A percentile compares a stretch with the other conserved stretches of the same genome.
These are phyloP conservation scores for Selenicereus undatus DNA, from an alignment of 148 eudicot genomes.

Conservation along the genomic window DNA sequence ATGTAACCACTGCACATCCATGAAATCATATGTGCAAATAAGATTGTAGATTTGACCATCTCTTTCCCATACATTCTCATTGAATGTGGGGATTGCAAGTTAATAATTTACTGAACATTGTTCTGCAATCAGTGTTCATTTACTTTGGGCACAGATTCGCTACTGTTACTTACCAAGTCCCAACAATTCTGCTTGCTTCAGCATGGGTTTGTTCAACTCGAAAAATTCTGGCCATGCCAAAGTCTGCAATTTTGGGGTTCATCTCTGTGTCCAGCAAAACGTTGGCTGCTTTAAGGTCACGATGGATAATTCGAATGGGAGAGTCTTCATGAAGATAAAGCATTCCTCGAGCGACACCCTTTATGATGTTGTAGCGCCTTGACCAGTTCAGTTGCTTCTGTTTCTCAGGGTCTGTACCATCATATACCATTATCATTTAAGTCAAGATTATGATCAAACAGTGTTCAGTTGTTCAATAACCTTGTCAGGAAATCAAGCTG, in stretches of 20 bases:
- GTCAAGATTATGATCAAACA: too few relatives aligned
- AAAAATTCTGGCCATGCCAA: conserved; percentile 26
- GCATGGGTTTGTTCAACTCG: conserved; percentile 12
- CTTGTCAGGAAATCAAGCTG: too few relatives aligned
- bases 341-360: conserved; percentile 28
- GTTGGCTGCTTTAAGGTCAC: conserved; percentile 25
- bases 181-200: conserved; percentile 18
- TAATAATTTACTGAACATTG: too few relatives aligned
- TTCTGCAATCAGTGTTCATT: neutral
- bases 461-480: too few relatives aligned
- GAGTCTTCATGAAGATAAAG: conserved; percentile 27
- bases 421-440: neutral
- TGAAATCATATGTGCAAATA: neutral
- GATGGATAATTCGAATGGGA: conserved; percentile 19
- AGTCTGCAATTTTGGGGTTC: conserved; percentile 29
- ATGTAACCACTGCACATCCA: conserved; percentile 25
- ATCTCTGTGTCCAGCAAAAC: conserved; percentile 20
- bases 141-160: neutral
- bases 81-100: too few relatives aligned
- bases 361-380: conserved; percentile 19
- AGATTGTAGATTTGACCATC: neutral
- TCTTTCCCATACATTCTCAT: neutral
- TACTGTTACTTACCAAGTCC: conserved; percentile 16
- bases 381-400: conserved; percentile 18
- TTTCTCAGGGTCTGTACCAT: conserved; percentile 16